Percentiles rank a stretch among this genome's conserved stretches.
phyloP scores from a whole-genome alignment of 2,329 filamentous ascomycete genomes.

The Chrysoporthe puriensis region DNA sequence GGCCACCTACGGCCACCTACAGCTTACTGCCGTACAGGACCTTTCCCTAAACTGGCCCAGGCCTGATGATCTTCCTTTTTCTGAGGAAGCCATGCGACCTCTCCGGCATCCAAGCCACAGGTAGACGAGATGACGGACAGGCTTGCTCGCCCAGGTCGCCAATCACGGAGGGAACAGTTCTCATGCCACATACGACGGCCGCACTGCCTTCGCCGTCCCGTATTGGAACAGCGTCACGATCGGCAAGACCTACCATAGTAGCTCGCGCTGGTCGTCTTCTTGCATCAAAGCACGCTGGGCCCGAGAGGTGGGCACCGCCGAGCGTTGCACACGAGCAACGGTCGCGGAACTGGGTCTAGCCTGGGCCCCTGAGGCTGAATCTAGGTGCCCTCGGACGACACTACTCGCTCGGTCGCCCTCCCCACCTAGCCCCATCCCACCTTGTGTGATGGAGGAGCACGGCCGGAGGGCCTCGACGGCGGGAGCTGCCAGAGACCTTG shows the following conservation, averaged over 20 bases:
- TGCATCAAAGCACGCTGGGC: not conserved
- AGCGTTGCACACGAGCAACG: conserved; percentile 3
- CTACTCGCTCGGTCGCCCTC: not conserved
- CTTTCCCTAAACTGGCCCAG: not conserved
- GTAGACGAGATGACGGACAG: not conserved
- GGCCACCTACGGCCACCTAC: not conserved
- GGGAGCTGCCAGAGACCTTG: not conserved
- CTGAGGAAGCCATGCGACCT: not conserved
- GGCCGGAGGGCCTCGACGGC: not conserved
- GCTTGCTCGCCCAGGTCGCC: not conserved
- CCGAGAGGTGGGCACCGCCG: not conserved
- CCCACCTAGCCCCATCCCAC: not conserved
- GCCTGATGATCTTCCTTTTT: not conserved
- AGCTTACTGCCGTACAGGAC: not conserved
- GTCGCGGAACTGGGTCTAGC: not conserved
- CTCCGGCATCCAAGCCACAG: conserved; percentile 13
- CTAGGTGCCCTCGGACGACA: not conserved
- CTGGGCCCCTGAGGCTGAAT: not conserved
- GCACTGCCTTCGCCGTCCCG: not conserved
- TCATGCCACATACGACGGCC: not conserved
- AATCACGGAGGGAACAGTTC: not conserved
- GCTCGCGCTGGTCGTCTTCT: not conserved
- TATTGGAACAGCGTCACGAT: not conserved
- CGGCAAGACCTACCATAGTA: not conserved
- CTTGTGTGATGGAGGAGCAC: not conserved